phyloP scores from a whole-genome alignment of 2,329 filamentous ascomycete species.

The Cyanodermella asteris region DNA sequence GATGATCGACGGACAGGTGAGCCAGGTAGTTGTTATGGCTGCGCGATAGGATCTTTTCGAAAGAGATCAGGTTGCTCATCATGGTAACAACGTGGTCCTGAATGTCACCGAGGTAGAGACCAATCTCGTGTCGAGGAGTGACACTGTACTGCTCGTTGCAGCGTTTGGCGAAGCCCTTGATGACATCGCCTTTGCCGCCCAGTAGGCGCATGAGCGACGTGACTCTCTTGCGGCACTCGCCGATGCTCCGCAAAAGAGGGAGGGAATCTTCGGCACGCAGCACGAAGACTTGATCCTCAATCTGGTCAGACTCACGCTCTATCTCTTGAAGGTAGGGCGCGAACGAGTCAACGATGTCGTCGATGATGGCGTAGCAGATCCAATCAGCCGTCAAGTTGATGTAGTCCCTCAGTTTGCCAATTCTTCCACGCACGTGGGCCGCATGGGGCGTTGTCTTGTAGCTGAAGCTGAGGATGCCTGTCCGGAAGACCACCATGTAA shows the following conservation, averaged over 20 bases:
- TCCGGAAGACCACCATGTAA: constrained; percentile 89
- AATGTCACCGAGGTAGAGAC: constrained; percentile 88
- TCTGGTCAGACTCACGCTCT: constrained; percentile 71
- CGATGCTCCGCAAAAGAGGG: constrained; percentile 68
- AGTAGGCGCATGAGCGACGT: constrained; percentile 83
- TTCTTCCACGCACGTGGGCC: constrained; percentile 71
- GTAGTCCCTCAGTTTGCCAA: constrained; percentile 82
- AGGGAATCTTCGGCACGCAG: constrained; percentile 79
- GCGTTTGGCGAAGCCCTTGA: constrained; percentile 91
- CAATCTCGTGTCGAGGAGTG: constrained; percentile 88
- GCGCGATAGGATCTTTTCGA: constrained; percentile 90
- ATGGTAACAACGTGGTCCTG: constrained; percentile 98
- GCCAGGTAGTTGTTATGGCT: constrained; percentile 92
- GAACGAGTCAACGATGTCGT: constrained; percentile 94
- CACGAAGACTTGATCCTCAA: constrained; percentile 89
- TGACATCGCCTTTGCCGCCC: constrained; percentile 94
- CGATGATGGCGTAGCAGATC: constrained; percentile 97
- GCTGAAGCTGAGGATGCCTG: constrained; percentile 86
- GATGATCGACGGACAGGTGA: constrained; percentile 79
- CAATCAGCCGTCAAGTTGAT: constrained; percentile 88
- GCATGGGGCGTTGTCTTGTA: constrained; percentile 76
- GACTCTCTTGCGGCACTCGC: constrained; percentile 77
- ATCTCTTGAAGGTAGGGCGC: constrained; percentile 73
- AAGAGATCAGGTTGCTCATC: constrained; percentile 89
- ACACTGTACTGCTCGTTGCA: constrained; percentile 96